Evolutionary conservation across 352 stramenopile genomes (phyloP).

Genomic region (Pythium monospermum): DNA sequence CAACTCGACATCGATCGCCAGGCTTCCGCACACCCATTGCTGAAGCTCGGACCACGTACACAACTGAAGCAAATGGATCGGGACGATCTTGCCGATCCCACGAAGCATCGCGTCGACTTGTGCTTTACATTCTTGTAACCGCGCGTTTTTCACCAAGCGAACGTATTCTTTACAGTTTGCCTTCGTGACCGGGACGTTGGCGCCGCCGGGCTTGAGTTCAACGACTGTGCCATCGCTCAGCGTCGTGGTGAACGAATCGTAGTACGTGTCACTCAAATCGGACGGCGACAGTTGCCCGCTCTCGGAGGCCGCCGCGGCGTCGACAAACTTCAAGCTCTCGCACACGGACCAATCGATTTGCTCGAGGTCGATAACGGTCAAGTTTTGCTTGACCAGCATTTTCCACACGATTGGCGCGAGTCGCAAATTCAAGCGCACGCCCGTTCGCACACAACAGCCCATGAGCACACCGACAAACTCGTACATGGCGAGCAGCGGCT

Average conservation of each 20-base stretch:
- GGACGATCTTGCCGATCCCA: conserved; percentile 66
- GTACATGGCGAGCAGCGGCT: conserved; percentile 58
- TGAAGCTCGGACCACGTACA: conserved; percentile 77
- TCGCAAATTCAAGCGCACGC: conserved; percentile 65
- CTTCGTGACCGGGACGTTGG: conserved; percentile 54
- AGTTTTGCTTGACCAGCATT: conserved; percentile 69
- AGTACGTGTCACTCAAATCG: conserved; percentile 32
- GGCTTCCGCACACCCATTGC: conserved; percentile 72
- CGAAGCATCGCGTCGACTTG: conserved; percentile 73
- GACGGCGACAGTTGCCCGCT: conserved; percentile 1
- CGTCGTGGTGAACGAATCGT: conserved; percentile 67
- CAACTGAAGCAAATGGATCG: conserved; percentile 59
- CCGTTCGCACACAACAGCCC: conserved; percentile 74
- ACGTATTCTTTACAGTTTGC: conserved; percentile 72
- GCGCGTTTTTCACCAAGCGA: conserved; percentile 47
- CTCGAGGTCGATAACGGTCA: conserved; percentile 51
- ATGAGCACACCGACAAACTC: conserved; percentile 77
- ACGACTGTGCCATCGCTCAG: conserved; percentile 62
- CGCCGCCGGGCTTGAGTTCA: conserved; percentile 49
- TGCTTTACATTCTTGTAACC: conserved; percentile 66
- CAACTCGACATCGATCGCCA: conserved; percentile 69
- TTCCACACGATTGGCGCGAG: conserved; percentile 77
- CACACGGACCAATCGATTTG: conserved; percentile 43
- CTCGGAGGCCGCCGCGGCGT: conserved; percentile 8
- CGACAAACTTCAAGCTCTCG: conserved; percentile 29